These are phyloP conservation scores for Boletus bicolor DNA, from an alignment of 768 basidiomycete genomes.

Conservation along the genomic window DNA sequence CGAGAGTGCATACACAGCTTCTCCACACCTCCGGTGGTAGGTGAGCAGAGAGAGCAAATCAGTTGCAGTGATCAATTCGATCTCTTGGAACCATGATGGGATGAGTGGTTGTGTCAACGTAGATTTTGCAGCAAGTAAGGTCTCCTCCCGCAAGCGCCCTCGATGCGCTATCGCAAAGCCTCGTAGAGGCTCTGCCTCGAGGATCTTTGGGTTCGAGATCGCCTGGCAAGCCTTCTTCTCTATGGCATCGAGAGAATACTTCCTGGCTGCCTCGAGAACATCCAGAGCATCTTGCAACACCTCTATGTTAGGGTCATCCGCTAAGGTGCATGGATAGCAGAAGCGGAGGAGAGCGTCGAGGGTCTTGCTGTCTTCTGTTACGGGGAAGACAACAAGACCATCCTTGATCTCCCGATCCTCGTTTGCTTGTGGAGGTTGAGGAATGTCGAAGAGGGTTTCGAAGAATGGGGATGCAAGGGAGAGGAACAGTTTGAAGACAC, in stretches of 20 bases:
- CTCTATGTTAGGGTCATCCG: constrained; percentile 13
- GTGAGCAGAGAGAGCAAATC: constrained; percentile 23
- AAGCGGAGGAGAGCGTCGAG: constrained; percentile 26
- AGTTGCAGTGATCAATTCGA: constrained; percentile 24
- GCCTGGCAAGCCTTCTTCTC: not conserved
- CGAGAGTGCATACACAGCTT: constrained; percentile 4
- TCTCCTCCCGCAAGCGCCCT: not conserved
- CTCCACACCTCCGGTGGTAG: constrained; percentile 18
- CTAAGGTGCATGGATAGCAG: constrained; percentile 21
- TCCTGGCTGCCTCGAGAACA: not conserved
- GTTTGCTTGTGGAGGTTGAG: constrained; percentile 16
- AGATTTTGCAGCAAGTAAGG: not conserved
- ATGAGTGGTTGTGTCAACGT: constrained; percentile 26
- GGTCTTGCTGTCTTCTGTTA: constrained; percentile 21
- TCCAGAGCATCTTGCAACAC: not conserved
- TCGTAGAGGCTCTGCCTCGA: not conserved
- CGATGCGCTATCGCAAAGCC: not conserved
- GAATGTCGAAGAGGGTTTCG: constrained; percentile 30
- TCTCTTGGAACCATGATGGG: constrained; percentile 22
- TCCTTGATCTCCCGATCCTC: constrained; percentile 16
- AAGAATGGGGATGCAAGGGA: constrained; percentile 34
- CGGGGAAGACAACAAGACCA: constrained; percentile 15
- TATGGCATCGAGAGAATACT: not conserved
- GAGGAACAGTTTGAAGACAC: constrained; percentile 30
- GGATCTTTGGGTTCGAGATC: not conserved